Conservation (phyloP, 176 grass and related monocot genomes). For the Pontederia paniculata region DNA sequence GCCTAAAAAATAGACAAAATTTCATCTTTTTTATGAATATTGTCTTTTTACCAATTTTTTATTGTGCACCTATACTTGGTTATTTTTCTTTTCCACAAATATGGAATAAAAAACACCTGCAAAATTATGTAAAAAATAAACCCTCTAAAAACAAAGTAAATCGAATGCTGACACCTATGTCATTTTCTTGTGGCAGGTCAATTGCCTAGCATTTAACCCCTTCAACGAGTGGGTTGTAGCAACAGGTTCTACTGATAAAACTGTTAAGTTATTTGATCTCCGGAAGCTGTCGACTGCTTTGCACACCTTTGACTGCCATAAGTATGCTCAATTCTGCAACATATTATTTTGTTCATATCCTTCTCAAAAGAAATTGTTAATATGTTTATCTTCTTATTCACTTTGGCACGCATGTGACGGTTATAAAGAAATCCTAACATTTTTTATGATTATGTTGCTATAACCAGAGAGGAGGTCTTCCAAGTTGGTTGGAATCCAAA, state of each 20-base stretch:
- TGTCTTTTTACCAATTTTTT: too few species aligned
- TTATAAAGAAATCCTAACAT: neutral
- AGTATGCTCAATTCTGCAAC: constrained; percentile 30
- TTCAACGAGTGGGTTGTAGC: constrained; percentile 99
- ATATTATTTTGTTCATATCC: constrained; percentile 1
- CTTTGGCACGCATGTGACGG: neutral
- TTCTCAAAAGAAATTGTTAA: neutral
- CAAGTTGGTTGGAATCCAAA: constrained; percentile 99
- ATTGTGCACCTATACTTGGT: neutral
- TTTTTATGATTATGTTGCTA: neutral
- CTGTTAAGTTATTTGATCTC: constrained; percentile 96
- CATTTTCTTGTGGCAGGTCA: constrained; percentile 35
- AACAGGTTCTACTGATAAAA: constrained; percentile 94
- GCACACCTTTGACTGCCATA: constrained; percentile 86
- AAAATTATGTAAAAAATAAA: too few species aligned
- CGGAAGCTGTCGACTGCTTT: constrained; percentile 64
- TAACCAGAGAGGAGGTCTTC: constrained; percentile 81
- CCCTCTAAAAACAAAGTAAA: too few species aligned
- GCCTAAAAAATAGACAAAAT: too few species aligned
- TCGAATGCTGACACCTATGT: constrained; percentile 7
- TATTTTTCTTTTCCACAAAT: neutral
- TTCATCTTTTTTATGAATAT: too few species aligned
- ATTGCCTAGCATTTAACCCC: constrained; percentile 93
- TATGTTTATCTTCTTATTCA: neutral
- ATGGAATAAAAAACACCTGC: neutral